A percentile compares a stretch with the other conserved stretches of the same genome.
These are phyloP conservation scores for Kluyveromyces lactis DNA, from an alignment of 805 yeast genomes.

Conservation along the genomic window DNA sequence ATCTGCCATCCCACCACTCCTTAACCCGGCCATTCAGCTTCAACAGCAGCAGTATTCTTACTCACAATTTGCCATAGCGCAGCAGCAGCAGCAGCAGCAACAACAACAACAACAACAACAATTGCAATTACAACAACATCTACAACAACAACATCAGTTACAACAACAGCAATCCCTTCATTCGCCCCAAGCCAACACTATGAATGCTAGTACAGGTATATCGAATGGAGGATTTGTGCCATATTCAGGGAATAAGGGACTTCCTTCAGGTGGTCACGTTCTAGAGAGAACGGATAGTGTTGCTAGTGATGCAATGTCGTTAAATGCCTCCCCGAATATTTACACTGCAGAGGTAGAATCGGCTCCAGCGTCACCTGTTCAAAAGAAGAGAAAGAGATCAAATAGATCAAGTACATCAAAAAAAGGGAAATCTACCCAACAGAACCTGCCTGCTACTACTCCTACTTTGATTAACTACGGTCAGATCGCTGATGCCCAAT, in stretches of 20 bases:
- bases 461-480: constrained; percentile 16
- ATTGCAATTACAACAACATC: constrained; percentile 6
- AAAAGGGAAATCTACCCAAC: not conserved
- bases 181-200: not conserved
- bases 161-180: constrained; percentile 9
- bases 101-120: constrained; percentile 13
- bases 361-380: not conserved
- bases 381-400: not conserved
- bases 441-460: not conserved
- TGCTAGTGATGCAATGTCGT: constrained; percentile 2
- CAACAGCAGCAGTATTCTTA: constrained; percentile 9
- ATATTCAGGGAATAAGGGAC: not conserved
- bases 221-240: not conserved
- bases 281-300: constrained; percentile 1
- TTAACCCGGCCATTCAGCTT: constrained; percentile 11
- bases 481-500: constrained; percentile 28
- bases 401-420: not conserved
- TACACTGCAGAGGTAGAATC: constrained; percentile 7
- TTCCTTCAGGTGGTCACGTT: not conserved
- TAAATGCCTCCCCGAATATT: constrained; percentile 13
- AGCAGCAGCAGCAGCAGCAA: constrained; percentile 9
- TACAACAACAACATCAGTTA: constrained; percentile 11
- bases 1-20: constrained; percentile 22
- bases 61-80: constrained; percentile 7
- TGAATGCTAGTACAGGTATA: not conserved